Percentiles rank a stretch among this genome's conserved stretches.
These are phyloP conservation scores for Closterium sp. DNA, from an alignment of 139 green algal species.

Conservation along the genomic window DNA sequence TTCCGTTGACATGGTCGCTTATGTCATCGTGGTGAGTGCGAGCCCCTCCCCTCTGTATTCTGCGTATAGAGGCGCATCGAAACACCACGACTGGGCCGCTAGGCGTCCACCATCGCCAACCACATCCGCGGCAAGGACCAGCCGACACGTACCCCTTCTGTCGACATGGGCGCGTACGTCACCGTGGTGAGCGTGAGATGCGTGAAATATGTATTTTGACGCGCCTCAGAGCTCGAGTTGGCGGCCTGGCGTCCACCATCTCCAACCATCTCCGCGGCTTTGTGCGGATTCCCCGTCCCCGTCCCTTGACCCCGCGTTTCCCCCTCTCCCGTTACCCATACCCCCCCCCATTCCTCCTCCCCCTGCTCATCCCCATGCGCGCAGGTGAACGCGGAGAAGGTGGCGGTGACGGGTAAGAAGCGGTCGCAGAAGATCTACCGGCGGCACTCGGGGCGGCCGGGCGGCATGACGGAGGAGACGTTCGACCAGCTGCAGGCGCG, in stretches of 20 bases:
- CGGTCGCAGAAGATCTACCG: constrained; percentile 87
- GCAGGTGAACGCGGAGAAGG: constrained; percentile 54
- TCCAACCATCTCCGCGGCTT: constrained; percentile 86
- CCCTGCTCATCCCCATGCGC: not conserved
- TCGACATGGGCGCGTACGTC: constrained; percentile 92
- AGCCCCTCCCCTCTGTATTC: too few relatives aligned
- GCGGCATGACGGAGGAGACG: constrained; percentile 61
- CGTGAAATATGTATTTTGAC: too few relatives aligned
- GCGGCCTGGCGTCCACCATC: constrained; percentile 79
- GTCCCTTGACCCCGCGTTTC: not conserved
- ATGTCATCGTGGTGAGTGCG: constrained; percentile 83
- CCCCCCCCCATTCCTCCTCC: not conserved
- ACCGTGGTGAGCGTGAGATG: too few relatives aligned
- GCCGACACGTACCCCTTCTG: too few relatives aligned
- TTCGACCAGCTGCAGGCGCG: constrained; percentile 65
- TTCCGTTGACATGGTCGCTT: constrained; percentile 93
- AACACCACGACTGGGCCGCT: too few relatives aligned
- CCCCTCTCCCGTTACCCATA: too few relatives aligned
- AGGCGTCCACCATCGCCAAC: constrained; percentile 92
- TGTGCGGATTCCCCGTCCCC: too few relatives aligned
- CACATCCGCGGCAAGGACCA: too few relatives aligned
- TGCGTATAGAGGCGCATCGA: not conserved
- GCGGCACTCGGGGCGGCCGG: constrained; percentile 64
- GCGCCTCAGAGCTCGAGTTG: too few relatives aligned
- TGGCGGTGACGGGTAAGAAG: constrained; percentile 87